These are phyloP conservation scores for Solanum peruvianum DNA, from an alignment of 257 asterid species.

Conservation along the genomic window DNA sequence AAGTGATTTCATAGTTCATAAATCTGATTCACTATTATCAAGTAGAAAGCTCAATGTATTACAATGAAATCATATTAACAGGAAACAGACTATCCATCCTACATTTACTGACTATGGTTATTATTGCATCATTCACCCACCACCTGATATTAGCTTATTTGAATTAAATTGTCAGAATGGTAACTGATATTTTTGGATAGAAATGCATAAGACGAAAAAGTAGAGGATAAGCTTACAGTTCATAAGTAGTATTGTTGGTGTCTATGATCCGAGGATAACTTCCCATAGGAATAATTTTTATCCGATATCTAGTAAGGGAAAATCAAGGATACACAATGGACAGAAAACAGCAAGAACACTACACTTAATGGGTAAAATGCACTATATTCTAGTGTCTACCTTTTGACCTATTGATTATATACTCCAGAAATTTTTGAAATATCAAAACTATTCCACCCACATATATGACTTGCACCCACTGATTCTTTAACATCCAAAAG, in stretches of 20 bases:
- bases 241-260: conserved; percentile 71
- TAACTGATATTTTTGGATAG: neutral
- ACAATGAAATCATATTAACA: neutral
- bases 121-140: neutral
- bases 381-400: neutral
- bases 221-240: conserved; percentile 53
- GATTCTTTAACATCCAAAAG: neutral
- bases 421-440: neutral
- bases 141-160: neutral
- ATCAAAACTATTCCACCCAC: neutral
- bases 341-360: neutral
- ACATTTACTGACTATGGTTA: neutral
- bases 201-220: neutral
- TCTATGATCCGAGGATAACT: conserved; percentile 98
- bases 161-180: neutral
- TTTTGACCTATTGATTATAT: neutral
- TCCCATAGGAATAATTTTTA: conserved; percentile 93
- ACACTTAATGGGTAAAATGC: neutral
- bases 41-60: neutral
- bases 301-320: conserved; percentile 51
- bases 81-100: neutral
- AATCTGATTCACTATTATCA: neutral
- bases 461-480: neutral
- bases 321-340: conserved; percentile 3
- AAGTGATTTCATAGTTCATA: neutral